Percentiles rank a stretch among this genome's conserved stretches.
These are phyloP conservation scores for Escallonia rubra DNA, from an alignment of 129 eudicot species.

Conservation along the genomic window DNA sequence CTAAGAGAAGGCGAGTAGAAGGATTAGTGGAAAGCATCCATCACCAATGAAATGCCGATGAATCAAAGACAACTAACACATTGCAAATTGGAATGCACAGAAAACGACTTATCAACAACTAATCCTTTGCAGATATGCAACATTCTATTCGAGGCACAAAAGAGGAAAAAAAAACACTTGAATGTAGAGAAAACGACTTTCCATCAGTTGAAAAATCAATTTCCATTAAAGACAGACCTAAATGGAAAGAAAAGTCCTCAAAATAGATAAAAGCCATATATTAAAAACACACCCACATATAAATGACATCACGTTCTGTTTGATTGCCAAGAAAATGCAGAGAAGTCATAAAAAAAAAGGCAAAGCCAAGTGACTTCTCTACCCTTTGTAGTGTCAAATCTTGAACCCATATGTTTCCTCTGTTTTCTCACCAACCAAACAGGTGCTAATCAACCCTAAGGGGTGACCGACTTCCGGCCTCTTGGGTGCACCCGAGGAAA, in stretches of 20 bases:
- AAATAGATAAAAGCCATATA: too few species aligned
- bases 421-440: slow-evolving; percentile 1
- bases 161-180: background rate
- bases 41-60: slow-evolving; percentile 9
- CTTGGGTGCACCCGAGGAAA: too few species aligned
- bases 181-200: slow-evolving; percentile 3
- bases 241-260: too few species aligned
- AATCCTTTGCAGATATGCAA: too few species aligned
- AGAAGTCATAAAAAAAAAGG: background rate
- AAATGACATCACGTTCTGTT: background rate
- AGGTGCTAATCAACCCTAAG: background rate
- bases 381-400: too few species aligned
- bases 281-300: too few species aligned
- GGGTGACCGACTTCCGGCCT: too few species aligned
- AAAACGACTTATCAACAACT: background rate
- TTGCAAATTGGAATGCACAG: background rate
- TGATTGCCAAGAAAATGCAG: background rate
- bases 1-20: background rate
- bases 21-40: background rate
- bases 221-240: too few species aligned
- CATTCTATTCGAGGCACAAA: too few species aligned
- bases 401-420: background rate
- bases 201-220: background rate
- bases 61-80: background rate
- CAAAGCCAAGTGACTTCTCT: background rate